Conservation (phyloP, 2,329 filamentous ascomycete genomes). For the Pseudogymnoascus sp. region DNA sequence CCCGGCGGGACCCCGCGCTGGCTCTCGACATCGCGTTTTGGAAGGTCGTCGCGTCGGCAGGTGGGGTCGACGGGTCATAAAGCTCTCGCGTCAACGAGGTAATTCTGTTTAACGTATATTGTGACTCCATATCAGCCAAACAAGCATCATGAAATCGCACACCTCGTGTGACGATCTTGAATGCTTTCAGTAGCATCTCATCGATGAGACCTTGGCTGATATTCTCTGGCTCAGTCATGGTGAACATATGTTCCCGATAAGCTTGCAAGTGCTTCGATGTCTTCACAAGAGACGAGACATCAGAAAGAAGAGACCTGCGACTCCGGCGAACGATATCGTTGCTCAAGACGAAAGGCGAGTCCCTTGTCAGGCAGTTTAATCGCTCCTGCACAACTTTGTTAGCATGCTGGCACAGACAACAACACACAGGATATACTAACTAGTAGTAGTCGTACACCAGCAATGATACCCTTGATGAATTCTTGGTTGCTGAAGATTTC, state of each 20-base stretch:
- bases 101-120: conserved; percentile 47
- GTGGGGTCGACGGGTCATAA: conserved; percentile 56
- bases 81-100: conserved; percentile 57
- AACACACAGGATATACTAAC: conserved; percentile 47
- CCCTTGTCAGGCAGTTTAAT: conserved; percentile 79
- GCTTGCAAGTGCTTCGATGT: conserved; percentile 81
- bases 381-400: conserved; percentile 57
- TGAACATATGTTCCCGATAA: conserved; percentile 34
- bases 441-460: conserved; percentile 82
- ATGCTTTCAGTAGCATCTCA: conserved; percentile 88
- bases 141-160: conserved; percentile 85
- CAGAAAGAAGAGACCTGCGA: conserved; percentile 81
- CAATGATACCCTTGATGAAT: conserved; percentile 89
- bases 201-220: conserved; percentile 70
- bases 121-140: conserved; percentile 54
- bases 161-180: conserved; percentile 86
- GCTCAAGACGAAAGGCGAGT: conserved; percentile 66
- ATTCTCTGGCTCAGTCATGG: conserved; percentile 47
- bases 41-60: conserved; percentile 51
- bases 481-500: conserved; percentile 85
- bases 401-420: conserved; percentile 15
- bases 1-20: conserved; percentile 27
- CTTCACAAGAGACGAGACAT: conserved; percentile 84
- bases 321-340: conserved; percentile 72
- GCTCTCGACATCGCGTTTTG: conserved; percentile 40